phyloP scores from a whole-genome alignment of 2,329 filamentous ascomycete species.

The Kalmusia sp. region DNA sequence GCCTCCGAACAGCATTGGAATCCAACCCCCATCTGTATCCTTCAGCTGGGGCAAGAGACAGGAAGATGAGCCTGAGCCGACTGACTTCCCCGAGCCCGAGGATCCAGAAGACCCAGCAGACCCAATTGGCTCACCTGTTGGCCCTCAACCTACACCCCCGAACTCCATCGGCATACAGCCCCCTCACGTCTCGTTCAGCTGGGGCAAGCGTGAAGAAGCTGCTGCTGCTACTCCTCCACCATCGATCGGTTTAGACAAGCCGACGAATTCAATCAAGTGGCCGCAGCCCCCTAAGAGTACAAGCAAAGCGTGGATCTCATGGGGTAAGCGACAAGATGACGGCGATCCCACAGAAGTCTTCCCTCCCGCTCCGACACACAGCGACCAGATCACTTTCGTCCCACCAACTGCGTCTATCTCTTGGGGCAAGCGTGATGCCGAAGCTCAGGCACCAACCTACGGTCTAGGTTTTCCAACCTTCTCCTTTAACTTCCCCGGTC shows the following conservation, averaged over 20 bases:
- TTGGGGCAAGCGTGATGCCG: constrained; percentile 20
- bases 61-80: constrained; percentile 5
- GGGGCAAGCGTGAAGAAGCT: constrained; percentile 13
- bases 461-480: not conserved
- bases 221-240: not conserved
- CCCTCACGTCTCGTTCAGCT: constrained; percentile 14
- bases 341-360: constrained; percentile 1
- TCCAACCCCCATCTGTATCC: constrained; percentile 19
- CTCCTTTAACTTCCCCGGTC: constrained; percentile 1
- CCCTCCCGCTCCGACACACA: constrained; percentile 1
- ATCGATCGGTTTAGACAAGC: constrained; percentile 2
- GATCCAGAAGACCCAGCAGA: constrained; percentile 3
- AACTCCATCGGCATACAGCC: constrained; percentile 14
- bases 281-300: constrained; percentile 12
- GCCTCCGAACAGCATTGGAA: constrained; percentile 17
- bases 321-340: constrained; percentile 17
- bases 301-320: constrained; percentile 12
- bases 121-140: not conserved
- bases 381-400: constrained; percentile 9
- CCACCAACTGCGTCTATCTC: constrained; percentile 12
- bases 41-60: constrained; percentile 26
- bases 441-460: not conserved
- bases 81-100: constrained; percentile 1
- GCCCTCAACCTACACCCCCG: not conserved
- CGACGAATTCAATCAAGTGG: not conserved